Evolutionary conservation across 2,329 filamentous ascomycete genomes (phyloP).

Genomic region (Phaeosphaeriaceae sp.): DNA sequence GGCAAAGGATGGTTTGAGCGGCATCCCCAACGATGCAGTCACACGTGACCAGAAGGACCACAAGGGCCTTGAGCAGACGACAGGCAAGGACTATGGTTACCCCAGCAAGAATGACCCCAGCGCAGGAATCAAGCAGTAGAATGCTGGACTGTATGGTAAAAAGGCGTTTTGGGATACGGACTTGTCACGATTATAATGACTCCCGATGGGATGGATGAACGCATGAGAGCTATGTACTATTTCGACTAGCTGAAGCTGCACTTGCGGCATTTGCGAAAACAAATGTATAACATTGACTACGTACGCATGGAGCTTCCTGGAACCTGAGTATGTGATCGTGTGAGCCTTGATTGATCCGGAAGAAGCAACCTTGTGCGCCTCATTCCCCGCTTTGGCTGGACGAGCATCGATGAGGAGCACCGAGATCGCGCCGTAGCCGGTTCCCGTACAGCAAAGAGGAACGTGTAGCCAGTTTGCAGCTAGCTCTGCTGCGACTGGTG

Average conservation of each 20-base stretch:
- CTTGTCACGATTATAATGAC: slow-evolving; percentile 9
- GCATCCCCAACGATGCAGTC: slow-evolving; percentile 67
- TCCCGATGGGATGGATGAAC: slow-evolving; percentile 1
- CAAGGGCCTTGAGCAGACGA: slow-evolving; percentile 51
- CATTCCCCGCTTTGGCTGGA: not conserved
- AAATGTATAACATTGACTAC: not conserved
- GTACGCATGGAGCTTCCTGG: not conserved
- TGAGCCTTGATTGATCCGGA: not conserved
- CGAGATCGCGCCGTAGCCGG: slow-evolving; percentile 1
- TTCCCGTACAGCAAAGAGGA: not conserved
- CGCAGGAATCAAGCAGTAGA: slow-evolving; percentile 29
- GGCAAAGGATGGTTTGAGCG: slow-evolving; percentile 63
- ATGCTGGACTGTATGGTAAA: not conserved
- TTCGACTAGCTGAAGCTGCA: slow-evolving; percentile 16
- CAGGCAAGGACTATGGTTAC: slow-evolving; percentile 52
- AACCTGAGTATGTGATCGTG: not conserved
- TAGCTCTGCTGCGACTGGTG: not conserved
- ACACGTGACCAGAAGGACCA: slow-evolving; percentile 55
- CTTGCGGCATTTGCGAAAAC: not conserved
- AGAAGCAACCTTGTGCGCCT: not conserved
- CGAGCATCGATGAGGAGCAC: not conserved
- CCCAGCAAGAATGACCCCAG: slow-evolving; percentile 51
- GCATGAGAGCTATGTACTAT: slow-evolving; percentile 7
- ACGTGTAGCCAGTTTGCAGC: not conserved
- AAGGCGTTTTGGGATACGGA: slow-evolving; percentile 5